Conservation (phyloP, 2,329 filamentous ascomycete species). For the Penicillium hordei region DNA sequence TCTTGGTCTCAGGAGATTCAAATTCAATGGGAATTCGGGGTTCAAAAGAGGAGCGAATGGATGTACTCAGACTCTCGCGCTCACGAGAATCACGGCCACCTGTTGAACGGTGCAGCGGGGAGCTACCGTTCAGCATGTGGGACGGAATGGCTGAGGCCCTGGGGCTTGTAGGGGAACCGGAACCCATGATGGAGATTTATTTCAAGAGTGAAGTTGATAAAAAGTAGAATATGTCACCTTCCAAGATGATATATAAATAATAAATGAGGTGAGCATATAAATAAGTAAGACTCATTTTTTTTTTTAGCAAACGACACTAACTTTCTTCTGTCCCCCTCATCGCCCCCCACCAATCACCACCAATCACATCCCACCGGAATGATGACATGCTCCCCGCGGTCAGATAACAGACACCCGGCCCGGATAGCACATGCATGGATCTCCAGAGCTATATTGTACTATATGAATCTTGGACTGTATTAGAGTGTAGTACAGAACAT, state of each 20-base stretch:
- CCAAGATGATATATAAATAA: not conserved
- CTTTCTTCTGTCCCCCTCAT: constrained; percentile 11
- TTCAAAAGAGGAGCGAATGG: constrained; percentile 59
- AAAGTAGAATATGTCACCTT: not conserved
- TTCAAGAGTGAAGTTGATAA: not conserved
- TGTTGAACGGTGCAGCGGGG: constrained; percentile 49
- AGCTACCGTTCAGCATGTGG: constrained; percentile 57
- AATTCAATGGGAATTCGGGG: constrained; percentile 38
- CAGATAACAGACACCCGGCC: not conserved
- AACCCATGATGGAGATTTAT: constrained; percentile 43
- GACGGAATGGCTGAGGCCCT: constrained; percentile 57
- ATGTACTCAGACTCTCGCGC: constrained; percentile 57
- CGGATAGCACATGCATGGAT: not conserved
- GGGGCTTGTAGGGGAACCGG: constrained; percentile 43
- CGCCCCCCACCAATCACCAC: constrained; percentile 3
- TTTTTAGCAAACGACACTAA: constrained; percentile 6
- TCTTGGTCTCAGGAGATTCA: constrained; percentile 19
- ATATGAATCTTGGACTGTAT: not conserved
- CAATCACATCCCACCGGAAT: constrained; percentile 1
- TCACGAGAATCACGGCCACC: constrained; percentile 55
- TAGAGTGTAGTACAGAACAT: not conserved
- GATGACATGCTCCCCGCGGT: constrained; percentile 10
- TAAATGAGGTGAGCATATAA: not conserved
- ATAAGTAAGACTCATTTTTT: not conserved
- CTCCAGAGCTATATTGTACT: not conserved